phyloP scores from a whole-genome alignment of 2,329 filamentous ascomycete species.

The Phaeosphaeriaceae sp. region DNA sequence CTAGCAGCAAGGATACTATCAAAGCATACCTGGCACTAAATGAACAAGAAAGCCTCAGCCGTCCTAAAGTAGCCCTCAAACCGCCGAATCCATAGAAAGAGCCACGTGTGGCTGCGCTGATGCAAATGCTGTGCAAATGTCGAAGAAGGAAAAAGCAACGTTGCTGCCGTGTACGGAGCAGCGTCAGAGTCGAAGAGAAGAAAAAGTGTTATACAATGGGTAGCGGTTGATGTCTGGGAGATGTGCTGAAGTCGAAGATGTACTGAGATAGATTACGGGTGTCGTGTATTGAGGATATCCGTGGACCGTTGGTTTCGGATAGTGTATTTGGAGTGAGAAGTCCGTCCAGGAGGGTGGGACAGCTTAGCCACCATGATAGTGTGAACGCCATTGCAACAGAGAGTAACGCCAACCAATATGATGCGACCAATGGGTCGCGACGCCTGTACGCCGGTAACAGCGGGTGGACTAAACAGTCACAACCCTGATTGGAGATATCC shows the following conservation, averaged over 20 bases:
- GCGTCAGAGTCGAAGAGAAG: conserved; percentile 6
- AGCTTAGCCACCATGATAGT: conserved; percentile 11
- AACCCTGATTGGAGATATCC: conserved; percentile 32
- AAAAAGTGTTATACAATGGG: conserved; percentile 19
- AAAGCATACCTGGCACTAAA: conserved; percentile 22
- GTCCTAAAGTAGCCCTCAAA: conserved; percentile 10
- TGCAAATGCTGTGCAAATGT: conserved; percentile 8
- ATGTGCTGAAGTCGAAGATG: conserved; percentile 2
- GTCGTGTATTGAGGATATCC: conserved; percentile 2
- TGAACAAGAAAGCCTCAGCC: conserved; percentile 3
- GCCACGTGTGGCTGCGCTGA: conserved; percentile 21
- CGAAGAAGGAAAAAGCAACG: neutral
- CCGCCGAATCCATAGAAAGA: conserved; percentile 12
- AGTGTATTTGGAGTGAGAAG: conserved; percentile 13
- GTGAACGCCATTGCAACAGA: conserved; percentile 7
- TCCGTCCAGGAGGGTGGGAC: conserved; percentile 17
- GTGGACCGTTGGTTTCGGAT: neutral
- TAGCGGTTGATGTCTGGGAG: conserved; percentile 4
- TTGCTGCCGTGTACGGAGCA: conserved; percentile 5
- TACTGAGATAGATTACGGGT: conserved; percentile 9
- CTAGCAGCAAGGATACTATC: conserved; percentile 14
- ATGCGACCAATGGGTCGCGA: conserved; percentile 21
- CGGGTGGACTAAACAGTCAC: conserved; percentile 9
- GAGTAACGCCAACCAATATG: conserved; percentile 17
- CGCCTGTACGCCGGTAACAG: conserved; percentile 28